Conservation (phyloP, 768 basidiomycete species). For the Russula dissimulans region DNA sequence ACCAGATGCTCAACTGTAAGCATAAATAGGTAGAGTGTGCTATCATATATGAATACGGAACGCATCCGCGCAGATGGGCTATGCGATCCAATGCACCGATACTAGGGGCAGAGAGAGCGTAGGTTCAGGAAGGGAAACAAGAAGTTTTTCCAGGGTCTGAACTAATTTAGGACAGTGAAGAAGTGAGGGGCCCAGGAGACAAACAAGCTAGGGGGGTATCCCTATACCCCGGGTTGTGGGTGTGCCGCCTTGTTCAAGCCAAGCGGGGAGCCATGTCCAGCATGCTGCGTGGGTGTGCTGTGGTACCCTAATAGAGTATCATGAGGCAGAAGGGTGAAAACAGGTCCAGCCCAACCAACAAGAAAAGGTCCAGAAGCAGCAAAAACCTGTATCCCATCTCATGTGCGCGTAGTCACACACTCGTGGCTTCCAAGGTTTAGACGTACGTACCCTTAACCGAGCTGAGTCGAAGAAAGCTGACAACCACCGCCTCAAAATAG, state of each 20-base stretch:
- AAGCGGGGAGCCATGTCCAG: neutral
- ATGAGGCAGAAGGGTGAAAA: neutral
- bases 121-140: neutral
- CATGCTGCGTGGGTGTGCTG: neutral
- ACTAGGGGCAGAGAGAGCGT: neutral
- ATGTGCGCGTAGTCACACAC: neutral
- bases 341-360: neutral
- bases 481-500: neutral
- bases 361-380: neutral
- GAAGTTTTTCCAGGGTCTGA: conserved; percentile 14
- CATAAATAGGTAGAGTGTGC: conserved; percentile 7
- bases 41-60: neutral
- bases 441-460: neutral
- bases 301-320: neutral
- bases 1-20: conserved; percentile 7
- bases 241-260: neutral
- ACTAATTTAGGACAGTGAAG: conserved; percentile 1
- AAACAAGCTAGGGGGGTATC: neutral
- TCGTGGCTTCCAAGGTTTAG: neutral
- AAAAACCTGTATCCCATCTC: neutral
- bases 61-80: conserved; percentile 11
- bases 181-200: neutral
- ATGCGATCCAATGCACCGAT: conserved; percentile 11
- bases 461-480: neutral
- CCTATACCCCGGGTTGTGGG: neutral